A percentile compares a stretch with the other conserved stretches of the same genome.
phyloP scores from a whole-genome alignment of 1,284 basidiomycete species.

The Porodaedalea pini region DNA sequence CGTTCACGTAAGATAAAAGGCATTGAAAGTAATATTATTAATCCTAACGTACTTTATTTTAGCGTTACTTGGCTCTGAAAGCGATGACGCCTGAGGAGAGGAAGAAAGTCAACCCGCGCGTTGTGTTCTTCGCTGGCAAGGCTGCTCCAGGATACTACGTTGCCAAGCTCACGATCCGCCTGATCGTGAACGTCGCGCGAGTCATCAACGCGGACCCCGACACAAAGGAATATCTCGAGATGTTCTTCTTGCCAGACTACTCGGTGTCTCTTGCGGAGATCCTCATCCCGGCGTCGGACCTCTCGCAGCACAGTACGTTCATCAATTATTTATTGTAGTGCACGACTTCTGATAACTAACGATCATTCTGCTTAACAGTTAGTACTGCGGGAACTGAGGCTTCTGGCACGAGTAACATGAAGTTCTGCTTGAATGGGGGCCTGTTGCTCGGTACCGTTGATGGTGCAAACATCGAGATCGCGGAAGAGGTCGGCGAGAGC shows the following conservation, averaged over 20 bases:
- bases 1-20: conserved; percentile 58
- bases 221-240: conserved; percentile 75
- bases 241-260: conserved; percentile 88
- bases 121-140: conserved; percentile 89
- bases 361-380: conserved; percentile 32
- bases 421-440: conserved; percentile 88
- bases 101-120: conserved; percentile 76
- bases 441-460: conserved; percentile 79
- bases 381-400: conserved; percentile 91
- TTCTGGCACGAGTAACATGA: conserved; percentile 91
- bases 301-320: conserved; percentile 73
- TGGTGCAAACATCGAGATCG: conserved; percentile 94
- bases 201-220: conserved; percentile 86
- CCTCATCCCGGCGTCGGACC: conserved; percentile 87
- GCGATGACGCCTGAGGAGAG: conserved; percentile 71
- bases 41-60: conserved; percentile 19
- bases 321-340: not conserved
- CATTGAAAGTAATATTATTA: not conserved
- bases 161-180: conserved; percentile 83
- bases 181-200: conserved; percentile 85
- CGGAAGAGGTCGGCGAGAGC: conserved; percentile 78
- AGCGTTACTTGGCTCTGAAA: conserved; percentile 84
- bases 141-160: conserved; percentile 82
- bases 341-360: not conserved
- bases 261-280: conserved; percentile 87